Percentiles rank a stretch among this genome's conserved stretches.
Conservation (phyloP, 1,284 basidiomycete species). For the Ceratobasidium theobromae region DNA sequence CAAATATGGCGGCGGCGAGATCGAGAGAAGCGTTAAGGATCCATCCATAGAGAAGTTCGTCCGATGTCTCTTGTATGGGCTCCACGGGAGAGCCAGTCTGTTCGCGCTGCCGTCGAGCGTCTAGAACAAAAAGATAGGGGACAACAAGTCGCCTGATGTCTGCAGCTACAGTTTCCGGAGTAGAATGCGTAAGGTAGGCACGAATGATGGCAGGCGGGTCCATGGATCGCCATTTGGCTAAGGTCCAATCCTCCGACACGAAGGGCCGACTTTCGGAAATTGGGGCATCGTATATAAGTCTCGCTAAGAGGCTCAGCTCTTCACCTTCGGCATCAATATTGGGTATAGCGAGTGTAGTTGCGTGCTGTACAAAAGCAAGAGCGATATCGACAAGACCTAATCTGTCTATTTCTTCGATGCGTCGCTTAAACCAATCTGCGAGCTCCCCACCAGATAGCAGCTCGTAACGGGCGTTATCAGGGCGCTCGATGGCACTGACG, state of each 20-base stretch:
- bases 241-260: constrained; percentile 58
- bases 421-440: constrained; percentile 69
- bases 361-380: constrained; percentile 79
- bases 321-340: constrained; percentile 83
- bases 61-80: constrained; percentile 46
- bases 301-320: constrained; percentile 81
- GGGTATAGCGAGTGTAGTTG: constrained; percentile 75
- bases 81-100: constrained; percentile 68
- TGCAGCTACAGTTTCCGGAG: constrained; percentile 60
- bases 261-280: constrained; percentile 45
- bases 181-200: constrained; percentile 75
- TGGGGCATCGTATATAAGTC: constrained; percentile 80
- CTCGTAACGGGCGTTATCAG: constrained; percentile 1
- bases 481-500: constrained; percentile 12
- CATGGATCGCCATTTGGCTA: constrained; percentile 70
- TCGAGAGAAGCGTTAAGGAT: constrained; percentile 68
- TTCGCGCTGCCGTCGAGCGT: constrained; percentile 77
- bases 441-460: constrained; percentile 49
- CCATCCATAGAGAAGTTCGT: constrained; percentile 67
- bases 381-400: constrained; percentile 77
- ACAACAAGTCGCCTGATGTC: constrained; percentile 78
- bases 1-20: constrained; percentile 74
- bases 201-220: constrained; percentile 62
- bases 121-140: constrained; percentile 88
- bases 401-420: constrained; percentile 62